Evolutionary conservation across 2,329 filamentous ascomycete genomes (phyloP).

Genomic region (Fusarium dimerum): DNA sequence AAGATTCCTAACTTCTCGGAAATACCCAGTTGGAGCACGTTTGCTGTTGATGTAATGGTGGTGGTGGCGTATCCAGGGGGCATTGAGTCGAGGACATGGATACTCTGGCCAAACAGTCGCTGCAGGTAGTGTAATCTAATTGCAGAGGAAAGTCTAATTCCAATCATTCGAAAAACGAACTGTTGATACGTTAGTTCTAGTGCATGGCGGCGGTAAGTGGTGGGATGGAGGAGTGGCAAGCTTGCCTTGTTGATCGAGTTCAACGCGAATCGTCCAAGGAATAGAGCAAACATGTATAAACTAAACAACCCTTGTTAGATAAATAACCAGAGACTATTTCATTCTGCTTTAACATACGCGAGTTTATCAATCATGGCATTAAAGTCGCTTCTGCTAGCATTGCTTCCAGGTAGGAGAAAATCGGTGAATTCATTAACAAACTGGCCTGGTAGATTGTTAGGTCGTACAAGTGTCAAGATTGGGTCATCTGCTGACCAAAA

Average conservation of each 20-base stretch:
- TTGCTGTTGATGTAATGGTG: slow-evolving; percentile 65
- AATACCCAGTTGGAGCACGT: slow-evolving; percentile 64
- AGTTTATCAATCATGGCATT: slow-evolving; percentile 43
- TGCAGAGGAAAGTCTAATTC: slow-evolving; percentile 61
- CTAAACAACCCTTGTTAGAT: slow-evolving; percentile 32
- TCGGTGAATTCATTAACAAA: slow-evolving; percentile 51
- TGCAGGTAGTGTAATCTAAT: slow-evolving; percentile 66
- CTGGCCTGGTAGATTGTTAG: slow-evolving; percentile 31
- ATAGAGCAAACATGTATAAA: slow-evolving; percentile 70
- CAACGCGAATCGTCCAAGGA: slow-evolving; percentile 64
- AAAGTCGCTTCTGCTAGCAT: slow-evolving; percentile 41
- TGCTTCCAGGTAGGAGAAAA: slow-evolving; percentile 38
- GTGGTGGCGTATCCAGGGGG: slow-evolving; percentile 61
- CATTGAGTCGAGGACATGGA: slow-evolving; percentile 68
- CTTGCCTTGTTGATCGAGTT: slow-evolving; percentile 61
- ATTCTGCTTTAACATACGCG: slow-evolving; percentile 36
- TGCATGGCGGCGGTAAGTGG: not conserved
- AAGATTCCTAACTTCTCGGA: slow-evolving; percentile 63
- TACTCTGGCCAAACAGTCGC: slow-evolving; percentile 63
- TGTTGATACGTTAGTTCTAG: slow-evolving; percentile 24
- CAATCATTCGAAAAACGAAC: slow-evolving; percentile 63
- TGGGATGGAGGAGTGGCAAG: no score
- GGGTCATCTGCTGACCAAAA: slow-evolving; percentile 44
- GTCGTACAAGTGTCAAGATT: not conserved
- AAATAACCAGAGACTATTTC: not conserved